Evolutionary conservation across 1,284 basidiomycete genomes (phyloP), one percentile per base, ranked within the genome.

Genomic region (Ganoderma resinaceum): DNA sequence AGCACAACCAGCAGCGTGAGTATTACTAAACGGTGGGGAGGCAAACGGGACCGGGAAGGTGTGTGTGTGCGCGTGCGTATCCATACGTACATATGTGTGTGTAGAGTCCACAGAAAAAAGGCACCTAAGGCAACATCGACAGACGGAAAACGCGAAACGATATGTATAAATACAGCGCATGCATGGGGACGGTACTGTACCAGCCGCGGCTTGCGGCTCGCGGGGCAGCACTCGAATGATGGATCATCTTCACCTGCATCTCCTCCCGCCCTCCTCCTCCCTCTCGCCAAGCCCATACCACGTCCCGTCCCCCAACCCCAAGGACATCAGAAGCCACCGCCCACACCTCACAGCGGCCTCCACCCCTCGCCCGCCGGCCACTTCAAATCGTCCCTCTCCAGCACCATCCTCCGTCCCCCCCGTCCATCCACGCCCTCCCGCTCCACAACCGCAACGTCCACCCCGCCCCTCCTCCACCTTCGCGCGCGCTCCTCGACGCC

Each of bases 361-460:
- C 88, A 91, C 2, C 89, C 89, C 49, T 89, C 84, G 0, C 85
- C 84, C 67, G 82, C 84, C 3, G 88, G 89, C 85, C 86, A 88
- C 77, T 91, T 91, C 71, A 89, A 74, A 69, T 85, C 82, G 73
- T 90, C 89, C 60, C 83, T 79, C 74, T 85, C 84, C 16, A 66
- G 67, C 59, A 65, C 73, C 69, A 72, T 68, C 70, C 65, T 61
- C 63, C 65, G 62, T 67, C 75, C 70, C 61, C 72, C 71, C 70
- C 59, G 18, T 18, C 66, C 70, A 12, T 49, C 46, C 46, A 1
- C 74, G 59, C 67, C 42, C 14, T 64, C 76, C 49, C 68, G 67
- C 67, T 80, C 77, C 31, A 76, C 78, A 43, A 76, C 69, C 29
- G 73, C 66, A 18, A 72, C 74, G 40, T 75, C 75, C 76, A 73